A percentile compares a stretch with the other conserved stretches of the same genome.
Evolutionary conservation across 495 filamentous ascomycete genomes (phyloP).

Genomic region (Massariosphaeria phaeospora): DNA sequence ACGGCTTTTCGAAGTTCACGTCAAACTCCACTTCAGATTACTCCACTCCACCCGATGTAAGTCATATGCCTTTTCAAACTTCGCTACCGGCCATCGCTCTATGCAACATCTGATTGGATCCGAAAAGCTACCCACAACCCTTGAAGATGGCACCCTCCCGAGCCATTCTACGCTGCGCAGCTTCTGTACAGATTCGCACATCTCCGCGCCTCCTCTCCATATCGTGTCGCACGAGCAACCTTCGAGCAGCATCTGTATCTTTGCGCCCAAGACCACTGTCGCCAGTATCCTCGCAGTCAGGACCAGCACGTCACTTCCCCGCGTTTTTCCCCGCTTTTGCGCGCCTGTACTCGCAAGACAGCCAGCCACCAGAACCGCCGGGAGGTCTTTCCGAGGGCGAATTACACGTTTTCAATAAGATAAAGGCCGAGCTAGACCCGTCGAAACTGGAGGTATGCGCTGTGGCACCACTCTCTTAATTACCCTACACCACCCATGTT

Average conservation of each 20-base stretch:
- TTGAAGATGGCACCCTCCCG: conserved; percentile 28
- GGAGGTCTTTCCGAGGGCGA: conserved; percentile 49
- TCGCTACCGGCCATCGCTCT: background rate
- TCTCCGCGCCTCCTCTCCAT: conserved; percentile 17
- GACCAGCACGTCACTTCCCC: background rate
- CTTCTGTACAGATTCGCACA: conserved; percentile 11
- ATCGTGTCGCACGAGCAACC: conserved; percentile 3
- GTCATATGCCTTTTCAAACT: background rate
- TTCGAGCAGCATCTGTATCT: background rate
- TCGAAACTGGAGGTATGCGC: conserved; percentile 45
- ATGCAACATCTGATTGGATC: background rate
- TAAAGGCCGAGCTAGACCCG: conserved; percentile 44
- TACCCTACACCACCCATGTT: no score
- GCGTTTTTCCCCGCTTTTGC: background rate
- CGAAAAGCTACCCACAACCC: background rate
- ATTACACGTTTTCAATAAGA: conserved; percentile 45
- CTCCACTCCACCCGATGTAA: background rate
- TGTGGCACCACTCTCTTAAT: no score
- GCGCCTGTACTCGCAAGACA: conserved; percentile 3
- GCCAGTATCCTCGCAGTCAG: background rate
- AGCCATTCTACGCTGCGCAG: conserved; percentile 18
- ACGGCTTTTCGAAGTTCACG: background rate
- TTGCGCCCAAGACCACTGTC: background rate
- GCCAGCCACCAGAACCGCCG: conserved; percentile 38
- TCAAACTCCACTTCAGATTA: background rate